Percentiles rank a stretch among this genome's conserved stretches.
Conservation (phyloP, 2,329 filamentous ascomycete genomes). For the Fusarium miscanthi region DNA sequence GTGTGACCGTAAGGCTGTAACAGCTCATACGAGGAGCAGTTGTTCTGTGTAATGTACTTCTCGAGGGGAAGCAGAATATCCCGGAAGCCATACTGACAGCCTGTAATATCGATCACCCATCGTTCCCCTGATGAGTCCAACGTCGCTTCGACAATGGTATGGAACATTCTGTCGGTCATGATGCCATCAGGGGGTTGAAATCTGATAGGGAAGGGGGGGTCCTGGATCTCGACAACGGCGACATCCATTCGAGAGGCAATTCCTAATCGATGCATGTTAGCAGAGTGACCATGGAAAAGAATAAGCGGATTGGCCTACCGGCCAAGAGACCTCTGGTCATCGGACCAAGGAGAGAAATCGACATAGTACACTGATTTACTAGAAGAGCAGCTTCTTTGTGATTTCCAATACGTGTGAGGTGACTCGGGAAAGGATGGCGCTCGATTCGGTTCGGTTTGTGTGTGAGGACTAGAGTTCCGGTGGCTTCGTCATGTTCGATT, state of each 20-base stretch:
- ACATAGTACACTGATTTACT: slow-evolving; percentile 5
- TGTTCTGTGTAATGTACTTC: slow-evolving; percentile 13
- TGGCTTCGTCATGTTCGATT: background rate
- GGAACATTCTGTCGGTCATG: background rate
- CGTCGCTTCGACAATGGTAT: slow-evolving; percentile 5
- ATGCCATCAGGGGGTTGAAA: slow-evolving; percentile 6
- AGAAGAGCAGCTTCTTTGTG: slow-evolving; percentile 21
- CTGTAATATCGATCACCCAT: slow-evolving; percentile 29
- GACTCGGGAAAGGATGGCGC: slow-evolving; percentile 6
- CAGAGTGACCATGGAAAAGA: no score
- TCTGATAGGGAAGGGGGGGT: slow-evolving; percentile 5
- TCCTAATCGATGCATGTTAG: slow-evolving; percentile 1
- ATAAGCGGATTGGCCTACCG: background rate
- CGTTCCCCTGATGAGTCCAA: background rate
- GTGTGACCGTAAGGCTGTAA: background rate
- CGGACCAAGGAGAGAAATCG: slow-evolving; percentile 15
- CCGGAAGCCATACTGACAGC: slow-evolving; percentile 31
- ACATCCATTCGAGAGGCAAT: background rate
- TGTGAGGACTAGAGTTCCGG: slow-evolving; percentile 8
- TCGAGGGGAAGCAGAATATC: slow-evolving; percentile 20
- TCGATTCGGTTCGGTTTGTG: background rate
- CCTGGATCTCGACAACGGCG: background rate
- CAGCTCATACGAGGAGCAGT: background rate
- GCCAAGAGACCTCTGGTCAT: slow-evolving; percentile 14
- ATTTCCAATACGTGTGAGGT: slow-evolving; percentile 2